Conservation (phyloP, 2,329 filamentous ascomycete species). For the Bisporella sp. region DNA sequence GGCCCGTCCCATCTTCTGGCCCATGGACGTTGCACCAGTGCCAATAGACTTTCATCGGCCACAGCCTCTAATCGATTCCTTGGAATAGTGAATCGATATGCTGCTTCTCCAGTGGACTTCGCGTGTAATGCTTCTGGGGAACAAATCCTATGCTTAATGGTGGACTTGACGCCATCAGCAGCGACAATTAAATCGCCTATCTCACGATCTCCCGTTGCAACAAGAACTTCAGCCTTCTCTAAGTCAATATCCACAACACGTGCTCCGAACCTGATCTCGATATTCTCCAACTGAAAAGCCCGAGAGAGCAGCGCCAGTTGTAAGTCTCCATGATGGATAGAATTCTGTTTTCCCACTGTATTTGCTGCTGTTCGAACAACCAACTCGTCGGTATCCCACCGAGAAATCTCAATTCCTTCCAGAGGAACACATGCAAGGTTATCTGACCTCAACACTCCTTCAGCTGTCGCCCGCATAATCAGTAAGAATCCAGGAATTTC, state of each 20-base stretch:
- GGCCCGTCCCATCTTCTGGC: conserved; percentile 31
- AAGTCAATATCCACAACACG: conserved; percentile 7
- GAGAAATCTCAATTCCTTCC: not conserved
- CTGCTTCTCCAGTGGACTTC: conserved; percentile 43
- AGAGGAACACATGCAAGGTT: not conserved
- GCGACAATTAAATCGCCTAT: conserved; percentile 44
- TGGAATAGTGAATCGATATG: conserved; percentile 47
- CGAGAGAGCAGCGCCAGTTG: conserved; percentile 2
- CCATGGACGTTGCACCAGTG: conserved; percentile 48
- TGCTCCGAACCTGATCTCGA: conserved; percentile 3
- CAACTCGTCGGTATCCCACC: conserved; percentile 1
- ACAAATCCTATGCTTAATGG: conserved; percentile 36
- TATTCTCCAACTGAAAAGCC: conserved; percentile 3
- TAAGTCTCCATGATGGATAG: conserved; percentile 7
- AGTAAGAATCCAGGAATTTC: not conserved
- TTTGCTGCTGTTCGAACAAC: conserved; percentile 1
- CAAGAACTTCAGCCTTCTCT: conserved; percentile 8
- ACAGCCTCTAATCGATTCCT: conserved; percentile 27
- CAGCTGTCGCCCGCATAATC: no score
- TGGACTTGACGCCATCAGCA: conserved; percentile 47
- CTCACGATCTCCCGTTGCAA: conserved; percentile 21
- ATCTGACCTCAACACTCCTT: no score
- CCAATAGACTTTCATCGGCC: conserved; percentile 44
- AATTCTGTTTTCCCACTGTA: not conserved
- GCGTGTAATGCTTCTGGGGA: conserved; percentile 26